Conservation (phyloP, 148 eudicot species). For the Spergularia marina region DNA sequence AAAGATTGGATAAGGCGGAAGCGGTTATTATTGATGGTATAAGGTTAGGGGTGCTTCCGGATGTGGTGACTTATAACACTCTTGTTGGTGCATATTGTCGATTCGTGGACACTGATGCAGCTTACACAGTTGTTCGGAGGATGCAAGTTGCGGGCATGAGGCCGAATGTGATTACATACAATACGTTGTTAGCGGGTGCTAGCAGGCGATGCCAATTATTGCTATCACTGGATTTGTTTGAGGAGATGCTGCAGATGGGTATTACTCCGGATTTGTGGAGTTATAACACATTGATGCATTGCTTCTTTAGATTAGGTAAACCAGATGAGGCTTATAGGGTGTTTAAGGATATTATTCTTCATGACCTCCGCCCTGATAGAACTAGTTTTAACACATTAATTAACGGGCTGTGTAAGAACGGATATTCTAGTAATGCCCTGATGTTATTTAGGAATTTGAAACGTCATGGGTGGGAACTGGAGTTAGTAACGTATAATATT, state of each 20-base stretch:
- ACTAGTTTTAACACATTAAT: slow-evolving; percentile 72
- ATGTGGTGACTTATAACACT: slow-evolving; percentile 87
- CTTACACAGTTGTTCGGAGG: slow-evolving; percentile 55
- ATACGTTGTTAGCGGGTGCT: slow-evolving; percentile 77
- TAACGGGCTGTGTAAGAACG: slow-evolving; percentile 73
- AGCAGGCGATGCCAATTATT: slow-evolving; percentile 38
- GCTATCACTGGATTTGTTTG: slow-evolving; percentile 55
- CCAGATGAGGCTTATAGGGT: slow-evolving; percentile 70
- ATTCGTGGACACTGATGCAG: slow-evolving; percentile 63
- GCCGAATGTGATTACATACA: slow-evolving; percentile 74
- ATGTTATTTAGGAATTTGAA: slow-evolving; percentile 61
- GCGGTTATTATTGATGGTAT: slow-evolving; percentile 70
- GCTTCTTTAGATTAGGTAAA: slow-evolving; percentile 66
- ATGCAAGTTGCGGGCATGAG: slow-evolving; percentile 81
- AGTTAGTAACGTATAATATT: slow-evolving; percentile 70
- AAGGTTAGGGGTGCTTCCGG: slow-evolving; percentile 73
- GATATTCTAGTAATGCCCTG: slow-evolving; percentile 61
- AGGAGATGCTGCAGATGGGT: slow-evolving; percentile 72
- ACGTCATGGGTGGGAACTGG: slow-evolving; percentile 54
- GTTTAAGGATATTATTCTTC: slow-evolving; percentile 48
- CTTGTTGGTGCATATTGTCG: slow-evolving; percentile 80
- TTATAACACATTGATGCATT: slow-evolving; percentile 86
- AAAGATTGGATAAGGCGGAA: slow-evolving; percentile 75
- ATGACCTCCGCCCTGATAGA: slow-evolving; percentile 40
- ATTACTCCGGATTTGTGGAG: slow-evolving; percentile 73